A percentile compares a stretch with the other conserved stretches of the same genome.
Conservation (phyloP, 208 protist species). For the Crithidia acanthocephali region DNA sequence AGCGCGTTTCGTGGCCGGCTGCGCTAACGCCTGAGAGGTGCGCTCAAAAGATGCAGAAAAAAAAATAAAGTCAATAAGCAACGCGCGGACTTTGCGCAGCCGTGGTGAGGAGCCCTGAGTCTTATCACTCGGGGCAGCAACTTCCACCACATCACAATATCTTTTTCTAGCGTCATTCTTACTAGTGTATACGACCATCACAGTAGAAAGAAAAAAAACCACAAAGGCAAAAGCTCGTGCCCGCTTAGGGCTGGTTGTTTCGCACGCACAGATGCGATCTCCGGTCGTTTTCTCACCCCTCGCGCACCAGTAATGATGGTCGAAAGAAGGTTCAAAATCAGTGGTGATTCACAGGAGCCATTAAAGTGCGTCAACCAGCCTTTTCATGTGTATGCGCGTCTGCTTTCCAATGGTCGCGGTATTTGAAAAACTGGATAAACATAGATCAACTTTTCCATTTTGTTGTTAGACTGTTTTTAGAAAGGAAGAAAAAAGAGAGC, state of each 20-base stretch:
- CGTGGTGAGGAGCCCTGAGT: no score
- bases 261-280: background rate
- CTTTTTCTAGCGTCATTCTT: no score
- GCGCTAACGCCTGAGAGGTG: no score
- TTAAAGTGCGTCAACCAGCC: no score
- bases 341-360: background rate
- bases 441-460: background rate
- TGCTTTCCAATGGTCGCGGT: background rate
- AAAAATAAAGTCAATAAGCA: no score
- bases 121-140: no score
- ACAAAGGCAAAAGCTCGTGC: background rate
- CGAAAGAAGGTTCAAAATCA: background rate
- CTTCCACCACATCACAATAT: no score
- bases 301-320: background rate
- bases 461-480: background rate
- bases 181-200: background rate
- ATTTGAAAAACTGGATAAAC: background rate
- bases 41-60: background rate
- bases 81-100: no score
- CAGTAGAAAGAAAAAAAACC: constrained; percentile 22
- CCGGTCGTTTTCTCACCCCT: background rate
- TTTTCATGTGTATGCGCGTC: no score
- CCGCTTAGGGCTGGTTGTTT: background rate
- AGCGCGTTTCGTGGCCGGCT: no score
- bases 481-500: constrained; percentile 1